Conservation (phyloP, 768 basidiomycete genomes). For the Suillus weaverae region DNA sequence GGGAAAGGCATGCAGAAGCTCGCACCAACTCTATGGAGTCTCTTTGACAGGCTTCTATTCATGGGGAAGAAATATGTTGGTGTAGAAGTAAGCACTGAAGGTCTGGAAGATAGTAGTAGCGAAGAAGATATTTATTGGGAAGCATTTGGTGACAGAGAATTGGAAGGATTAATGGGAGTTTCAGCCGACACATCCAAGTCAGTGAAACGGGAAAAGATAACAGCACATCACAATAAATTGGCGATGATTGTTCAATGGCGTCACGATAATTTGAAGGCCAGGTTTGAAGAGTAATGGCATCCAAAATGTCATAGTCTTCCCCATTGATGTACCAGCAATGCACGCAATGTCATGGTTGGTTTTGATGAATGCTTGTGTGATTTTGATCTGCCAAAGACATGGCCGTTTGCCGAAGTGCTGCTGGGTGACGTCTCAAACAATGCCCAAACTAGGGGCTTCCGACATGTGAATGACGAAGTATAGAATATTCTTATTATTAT, state of each 20-base stretch:
- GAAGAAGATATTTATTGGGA: conserved; percentile 8
- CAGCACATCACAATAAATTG: neutral
- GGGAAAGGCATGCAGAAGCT: conserved; percentile 2
- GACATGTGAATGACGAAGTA: neutral
- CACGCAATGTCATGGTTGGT: neutral
- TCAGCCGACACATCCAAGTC: too few species aligned
- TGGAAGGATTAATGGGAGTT: conserved; percentile 5
- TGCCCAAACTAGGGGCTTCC: neutral
- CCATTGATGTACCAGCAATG: conserved; percentile 7
- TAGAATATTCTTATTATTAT: too few species aligned
- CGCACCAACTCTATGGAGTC: conserved; percentile 14
- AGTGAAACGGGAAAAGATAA: neutral
- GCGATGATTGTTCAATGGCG: conserved; percentile 8
- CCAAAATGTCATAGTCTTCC: conserved; percentile 10
- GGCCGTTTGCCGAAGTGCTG: conserved; percentile 10
- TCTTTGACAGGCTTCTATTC: conserved; percentile 10
- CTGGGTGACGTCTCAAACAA: neutral
- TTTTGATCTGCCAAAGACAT: conserved; percentile 23
- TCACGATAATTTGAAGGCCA: conserved; percentile 10
- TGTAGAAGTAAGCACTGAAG: neutral
- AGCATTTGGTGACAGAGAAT: conserved; percentile 6
- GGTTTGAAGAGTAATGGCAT: conserved; percentile 8
- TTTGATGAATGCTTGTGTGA: neutral
- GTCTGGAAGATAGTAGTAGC: neutral
- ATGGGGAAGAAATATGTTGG: neutral